Percentiles rank a stretch among this genome's conserved stretches.
Conservation (phyloP, 768 basidiomycete species). For the Sporobolomyces phaffii region DNA sequence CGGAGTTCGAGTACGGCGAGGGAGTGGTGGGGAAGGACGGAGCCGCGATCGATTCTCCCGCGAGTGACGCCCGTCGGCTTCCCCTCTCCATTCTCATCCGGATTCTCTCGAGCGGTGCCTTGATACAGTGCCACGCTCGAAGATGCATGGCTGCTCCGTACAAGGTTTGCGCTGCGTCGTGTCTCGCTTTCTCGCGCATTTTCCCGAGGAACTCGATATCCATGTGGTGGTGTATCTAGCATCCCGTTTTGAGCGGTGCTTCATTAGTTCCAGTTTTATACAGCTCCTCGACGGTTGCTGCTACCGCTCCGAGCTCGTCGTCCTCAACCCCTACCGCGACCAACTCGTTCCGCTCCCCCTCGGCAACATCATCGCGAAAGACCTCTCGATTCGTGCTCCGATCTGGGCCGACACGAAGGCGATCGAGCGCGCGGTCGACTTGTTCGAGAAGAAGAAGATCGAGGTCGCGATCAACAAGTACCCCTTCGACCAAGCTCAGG, state of each 20-base stretch:
- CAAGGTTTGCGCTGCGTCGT: too few species aligned
- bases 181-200: too few species aligned
- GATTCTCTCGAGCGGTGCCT: too few species aligned
- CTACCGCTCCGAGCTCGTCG: slow-evolving; percentile 5
- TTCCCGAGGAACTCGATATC: too few species aligned
- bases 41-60: neutral
- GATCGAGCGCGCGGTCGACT: slow-evolving; percentile 6
- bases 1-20: neutral
- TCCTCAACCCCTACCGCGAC: neutral
- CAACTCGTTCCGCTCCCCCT: neutral
- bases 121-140: too few species aligned
- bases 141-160: too few species aligned
- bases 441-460: neutral
- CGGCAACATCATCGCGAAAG: slow-evolving; percentile 14
- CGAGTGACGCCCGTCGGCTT: too few species aligned
- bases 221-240: too few species aligned
- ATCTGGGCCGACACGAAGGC: neutral
- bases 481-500: neutral
- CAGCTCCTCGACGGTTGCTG: slow-evolving; percentile 11
- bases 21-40: neutral
- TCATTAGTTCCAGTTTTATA: too few species aligned
- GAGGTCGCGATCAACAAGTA: neutral
- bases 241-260: too few species aligned
- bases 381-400: slow-evolving; percentile 5
- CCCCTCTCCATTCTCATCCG: neutral